Conservation (phyloP, 2,329 filamentous ascomycete genomes). For the Setomelanomma holmii region DNA sequence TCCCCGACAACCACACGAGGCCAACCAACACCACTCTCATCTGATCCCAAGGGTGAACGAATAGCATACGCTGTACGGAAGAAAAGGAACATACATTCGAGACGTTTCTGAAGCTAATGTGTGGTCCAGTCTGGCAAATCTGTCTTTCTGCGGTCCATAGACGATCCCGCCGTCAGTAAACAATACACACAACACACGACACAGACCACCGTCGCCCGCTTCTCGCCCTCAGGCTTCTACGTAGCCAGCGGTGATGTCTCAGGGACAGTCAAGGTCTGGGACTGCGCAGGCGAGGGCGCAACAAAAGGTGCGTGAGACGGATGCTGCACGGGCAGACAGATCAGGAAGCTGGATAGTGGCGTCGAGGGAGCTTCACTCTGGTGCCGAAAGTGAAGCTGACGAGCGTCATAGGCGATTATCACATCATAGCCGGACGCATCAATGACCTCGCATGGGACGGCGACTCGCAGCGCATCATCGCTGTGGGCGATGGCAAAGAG, state of each 20-base stretch:
- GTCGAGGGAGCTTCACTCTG: background rate
- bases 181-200: constrained; percentile 94
- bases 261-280: constrained; percentile 90
- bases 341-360: background rate
- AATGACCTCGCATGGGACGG: constrained; percentile 98
- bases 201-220: constrained; percentile 88
- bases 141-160: constrained; percentile 93
- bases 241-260: constrained; percentile 88
- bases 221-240: constrained; percentile 93
- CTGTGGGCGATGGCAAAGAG: constrained; percentile 93
- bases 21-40: constrained; percentile 86
- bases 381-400: constrained; percentile 33
- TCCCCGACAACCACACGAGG: constrained; percentile 83
- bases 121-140: constrained; percentile 85
- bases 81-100: too few species aligned
- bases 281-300: constrained; percentile 81
- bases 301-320: constrained; percentile 70
- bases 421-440: constrained; percentile 91
- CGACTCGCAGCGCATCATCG: constrained; percentile 94
- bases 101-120: too few species aligned
- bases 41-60: constrained; percentile 86
- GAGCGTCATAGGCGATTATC: constrained; percentile 74
- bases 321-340: background rate
- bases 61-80: constrained; percentile 85
- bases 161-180: constrained; percentile 81